Evolutionary conservation across 805 yeast genomes (phyloP), one percentile per base, ranked within the genome.

Genomic region (Suhomyces sp.): DNA sequence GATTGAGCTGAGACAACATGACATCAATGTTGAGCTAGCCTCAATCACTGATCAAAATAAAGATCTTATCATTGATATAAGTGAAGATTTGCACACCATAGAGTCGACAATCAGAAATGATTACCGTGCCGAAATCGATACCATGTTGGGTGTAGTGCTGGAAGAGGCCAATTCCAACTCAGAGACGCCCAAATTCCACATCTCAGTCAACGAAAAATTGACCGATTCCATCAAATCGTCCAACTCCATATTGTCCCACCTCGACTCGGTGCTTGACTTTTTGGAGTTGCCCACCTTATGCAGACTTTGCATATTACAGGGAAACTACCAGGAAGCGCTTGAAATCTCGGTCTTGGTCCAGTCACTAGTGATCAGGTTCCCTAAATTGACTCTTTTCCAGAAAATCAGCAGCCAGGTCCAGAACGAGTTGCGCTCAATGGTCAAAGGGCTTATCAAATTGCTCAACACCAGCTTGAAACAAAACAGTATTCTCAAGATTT

Each of bases 321-420:
- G 97, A 0, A 88, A 88, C 62, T 94, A 92, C 64, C 87, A 90
- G 33, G 96, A 91, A 62, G 91, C 97, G 8, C 79, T 93, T 35
- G 96, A 93, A 65, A 81, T 93, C 12, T 87, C 91, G 10, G 80
- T 87, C 29, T 84, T 88, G 61, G 84, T 88, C 0, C 80, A 86
- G 56, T 78, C 96, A 51, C 73, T 94, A 23, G 73, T 79, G 0
- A 81, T 85, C 15, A 76, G 96, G 54, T 92, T 86, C 66, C 89
- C 91, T 6, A 79, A 79, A 44, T 69, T 86, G 7, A 66, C 71
- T 1, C 62, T 87, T 1, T 79, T 90, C 35, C 72, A 69, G 17
- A 70, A 75, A 40, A 80, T 84, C 8, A 82, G 80, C 51, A 44
- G 53, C 0, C 83, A 80, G 50, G 79, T 89, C 40, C 81, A 80